Base-by-base conservation (phyloP, 768 basidiomycete species). In the Lactarius tabidus region DNA sequence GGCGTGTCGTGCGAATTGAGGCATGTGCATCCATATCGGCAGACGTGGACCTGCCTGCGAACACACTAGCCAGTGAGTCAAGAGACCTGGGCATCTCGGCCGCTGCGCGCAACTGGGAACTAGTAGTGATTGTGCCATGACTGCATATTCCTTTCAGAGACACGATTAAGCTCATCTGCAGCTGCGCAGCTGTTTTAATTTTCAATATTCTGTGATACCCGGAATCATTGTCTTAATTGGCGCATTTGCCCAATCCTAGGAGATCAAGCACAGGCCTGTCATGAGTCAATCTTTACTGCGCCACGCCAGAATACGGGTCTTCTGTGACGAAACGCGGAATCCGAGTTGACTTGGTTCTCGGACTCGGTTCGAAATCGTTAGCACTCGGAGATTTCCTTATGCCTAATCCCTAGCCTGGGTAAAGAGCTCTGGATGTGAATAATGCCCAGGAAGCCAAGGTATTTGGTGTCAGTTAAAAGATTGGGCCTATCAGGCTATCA, bases 221-320 rank as follows among this genome's bases (percentile, higher is more conserved):
- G 55, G 38, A n/a, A 39, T 52, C 39, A 31, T 53, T 43, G 38
- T 58, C 31, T 29, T 39, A 35, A n/a, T 45, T 59, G 58, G 45
- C 38, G 55, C n/a, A 28, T n/a, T 38, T 36, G 18, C 35, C 55
- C 36, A 65, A 65, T 60, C 41, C 63, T 59, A 59, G 63, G 63
- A 64, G 5, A 64, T 45, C 39, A 33, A 57, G 55, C 23, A 61
- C 31, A 18, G 60, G 23, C 33, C 33, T 33, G 33, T 3, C 23
- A 57, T 52, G 64, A 65, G 64, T 65, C 64, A 65, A 61, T 61
- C 23, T 41, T 29, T 52, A 9, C 14, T 54, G 53, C 48, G 48
- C 48, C 48, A 26, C 26, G 48, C 26, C 48, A 28, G 48, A 26
- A 26, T 51, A 26, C 23, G 14, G 48, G 48, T 26, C 43, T 60